Conservation (phyloP, 1,139 yeast species). For the Debaryomyces fabryi region DNA sequence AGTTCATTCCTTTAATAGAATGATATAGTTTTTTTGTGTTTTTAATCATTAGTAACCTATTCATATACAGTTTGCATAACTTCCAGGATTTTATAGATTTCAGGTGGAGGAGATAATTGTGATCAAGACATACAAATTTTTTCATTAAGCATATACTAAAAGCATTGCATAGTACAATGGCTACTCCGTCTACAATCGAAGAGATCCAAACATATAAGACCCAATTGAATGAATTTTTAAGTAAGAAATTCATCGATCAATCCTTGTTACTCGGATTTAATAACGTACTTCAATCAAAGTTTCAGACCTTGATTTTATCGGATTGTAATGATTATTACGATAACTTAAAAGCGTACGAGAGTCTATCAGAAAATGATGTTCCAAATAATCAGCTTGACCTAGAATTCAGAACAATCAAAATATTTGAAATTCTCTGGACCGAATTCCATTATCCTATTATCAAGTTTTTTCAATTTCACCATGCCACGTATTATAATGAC, state of each 20-base stretch:
- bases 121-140: not conserved
- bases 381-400: constrained; percentile 19
- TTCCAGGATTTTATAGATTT: constrained; percentile 5
- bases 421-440: constrained; percentile 56
- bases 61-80: constrained; percentile 5
- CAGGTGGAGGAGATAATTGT: constrained; percentile 2
- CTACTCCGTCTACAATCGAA: constrained; percentile 14
- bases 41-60: constrained; percentile 2
- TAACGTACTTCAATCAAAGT: constrained; percentile 45
- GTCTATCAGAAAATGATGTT: constrained; percentile 9
- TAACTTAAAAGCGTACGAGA: constrained; percentile 9
- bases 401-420: constrained; percentile 35
- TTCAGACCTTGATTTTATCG: constrained; percentile 38
- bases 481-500: constrained; percentile 30
- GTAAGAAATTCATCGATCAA: constrained; percentile 40
- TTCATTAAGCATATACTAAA: not conserved
- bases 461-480: constrained; percentile 52
- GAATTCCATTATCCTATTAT: constrained; percentile 67
- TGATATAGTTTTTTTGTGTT: constrained; percentile 7
- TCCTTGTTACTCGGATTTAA: constrained; percentile 49
- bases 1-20: constrained; percentile 6
- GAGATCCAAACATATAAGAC: constrained; percentile 29
- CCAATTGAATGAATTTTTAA: constrained; percentile 34
- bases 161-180: constrained; percentile 1
- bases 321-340: constrained; percentile 33